Conservation (phyloP, 148 eudicot species). For the Silene conica region DNA sequence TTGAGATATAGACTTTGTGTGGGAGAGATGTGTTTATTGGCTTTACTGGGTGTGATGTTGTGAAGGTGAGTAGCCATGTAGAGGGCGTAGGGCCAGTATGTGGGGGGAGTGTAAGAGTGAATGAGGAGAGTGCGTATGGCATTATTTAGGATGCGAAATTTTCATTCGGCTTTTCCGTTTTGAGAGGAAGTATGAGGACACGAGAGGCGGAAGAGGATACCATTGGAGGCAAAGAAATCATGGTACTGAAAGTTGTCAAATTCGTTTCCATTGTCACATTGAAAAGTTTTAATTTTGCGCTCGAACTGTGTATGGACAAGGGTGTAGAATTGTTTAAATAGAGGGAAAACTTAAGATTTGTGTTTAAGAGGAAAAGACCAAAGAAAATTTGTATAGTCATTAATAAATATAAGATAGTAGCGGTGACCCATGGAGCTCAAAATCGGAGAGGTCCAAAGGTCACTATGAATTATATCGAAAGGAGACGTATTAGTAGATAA, state of each 20-base stretch:
- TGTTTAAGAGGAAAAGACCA: neutral
- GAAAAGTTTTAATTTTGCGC: neutral
- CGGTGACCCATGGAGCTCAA: neutral
- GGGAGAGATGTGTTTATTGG: too few species aligned
- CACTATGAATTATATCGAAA: too few species aligned
- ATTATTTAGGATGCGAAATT: too few species aligned
- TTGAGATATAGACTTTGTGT: too few species aligned
- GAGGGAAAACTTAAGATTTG: too few species aligned
- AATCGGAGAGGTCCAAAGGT: neutral
- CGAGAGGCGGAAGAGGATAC: neutral
- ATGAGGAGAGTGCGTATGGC: neutral
- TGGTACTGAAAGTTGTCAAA: neutral
- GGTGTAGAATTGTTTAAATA: neutral
- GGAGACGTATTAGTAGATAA: too few species aligned
- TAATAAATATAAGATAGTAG: too few species aligned
- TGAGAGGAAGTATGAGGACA: neutral
- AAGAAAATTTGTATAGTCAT: neutral
- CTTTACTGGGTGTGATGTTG: too few species aligned
- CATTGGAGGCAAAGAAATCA: neutral
- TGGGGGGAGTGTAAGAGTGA: neutral
- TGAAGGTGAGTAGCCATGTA: too few species aligned
- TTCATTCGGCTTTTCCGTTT: too few species aligned
- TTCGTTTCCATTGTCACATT: neutral
- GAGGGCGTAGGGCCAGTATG: too few species aligned
- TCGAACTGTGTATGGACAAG: neutral